These are phyloP conservation scores for Parathielavia appendiculata DNA, from an alignment of 495 filamentous ascomycete genomes.

Conservation along the genomic window DNA sequence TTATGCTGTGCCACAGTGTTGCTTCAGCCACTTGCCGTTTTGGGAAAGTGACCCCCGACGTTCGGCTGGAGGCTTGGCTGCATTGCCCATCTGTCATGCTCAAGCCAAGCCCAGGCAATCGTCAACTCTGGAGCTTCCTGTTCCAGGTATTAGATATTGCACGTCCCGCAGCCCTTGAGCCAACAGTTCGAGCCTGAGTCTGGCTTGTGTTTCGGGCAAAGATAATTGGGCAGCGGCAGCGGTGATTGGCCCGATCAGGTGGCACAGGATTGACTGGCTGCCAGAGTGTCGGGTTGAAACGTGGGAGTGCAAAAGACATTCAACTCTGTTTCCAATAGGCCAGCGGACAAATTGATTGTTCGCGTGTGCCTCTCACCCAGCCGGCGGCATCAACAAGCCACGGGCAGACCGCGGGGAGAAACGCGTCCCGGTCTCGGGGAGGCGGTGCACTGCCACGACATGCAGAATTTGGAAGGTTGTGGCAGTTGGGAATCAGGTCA, in stretches of 20 bases:
- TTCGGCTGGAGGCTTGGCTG: neutral
- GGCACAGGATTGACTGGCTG: conserved; percentile 5
- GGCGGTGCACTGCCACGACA: neutral
- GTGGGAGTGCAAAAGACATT: neutral
- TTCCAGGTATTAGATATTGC: neutral
- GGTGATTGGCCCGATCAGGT: conserved; percentile 4
- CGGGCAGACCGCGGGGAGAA: neutral
- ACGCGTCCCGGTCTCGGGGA: neutral
- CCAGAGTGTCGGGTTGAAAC: conserved; percentile 6
- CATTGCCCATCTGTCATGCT: neutral
- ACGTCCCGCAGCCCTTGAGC: neutral
- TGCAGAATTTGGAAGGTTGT: neutral
- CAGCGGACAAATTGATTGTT: neutral
- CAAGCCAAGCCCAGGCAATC: neutral
- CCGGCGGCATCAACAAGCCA: neutral
- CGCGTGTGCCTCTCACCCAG: neutral
- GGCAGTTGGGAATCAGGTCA: too few species aligned
- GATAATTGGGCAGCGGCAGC: neutral
- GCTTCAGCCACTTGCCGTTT: conserved; percentile 1
- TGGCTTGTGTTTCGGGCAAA: neutral
- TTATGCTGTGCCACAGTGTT: neutral
- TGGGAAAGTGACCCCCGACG: neutral
- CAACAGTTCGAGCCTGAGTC: neutral
- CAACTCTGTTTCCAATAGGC: neutral
- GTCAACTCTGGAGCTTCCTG: neutral